phyloP scores from a whole-genome alignment of 2,329 filamentous ascomycete species.

The Helotiales sp. region DNA sequence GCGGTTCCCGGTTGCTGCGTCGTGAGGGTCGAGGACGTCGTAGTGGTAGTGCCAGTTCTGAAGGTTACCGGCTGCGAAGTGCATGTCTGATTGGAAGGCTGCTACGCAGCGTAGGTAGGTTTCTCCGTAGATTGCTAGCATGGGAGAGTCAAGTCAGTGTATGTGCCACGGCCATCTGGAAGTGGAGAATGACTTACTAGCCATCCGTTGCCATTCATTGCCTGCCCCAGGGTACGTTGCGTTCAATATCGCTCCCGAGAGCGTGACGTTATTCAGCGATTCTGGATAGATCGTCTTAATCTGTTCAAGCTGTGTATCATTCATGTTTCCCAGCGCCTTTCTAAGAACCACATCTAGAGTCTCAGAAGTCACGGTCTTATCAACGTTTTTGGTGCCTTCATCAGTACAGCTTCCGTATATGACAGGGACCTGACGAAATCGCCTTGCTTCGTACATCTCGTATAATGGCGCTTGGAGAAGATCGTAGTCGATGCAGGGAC shows the following conservation, averaged over 20 bases:
- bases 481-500: slow-evolving; percentile 12
- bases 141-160: not conserved
- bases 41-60: slow-evolving; percentile 61
- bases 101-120: not conserved
- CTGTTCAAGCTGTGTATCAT: slow-evolving; percentile 4
- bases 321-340: slow-evolving; percentile 10
- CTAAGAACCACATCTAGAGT: not conserved
- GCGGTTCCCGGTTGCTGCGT: slow-evolving; percentile 54
- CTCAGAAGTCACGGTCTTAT: slow-evolving; percentile 10
- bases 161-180: not conserved
- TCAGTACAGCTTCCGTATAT: slow-evolving; percentile 39
- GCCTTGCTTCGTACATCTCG: slow-evolving; percentile 44
- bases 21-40: slow-evolving; percentile 60
- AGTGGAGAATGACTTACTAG: not conserved
- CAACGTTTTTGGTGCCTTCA: slow-evolving; percentile 12
- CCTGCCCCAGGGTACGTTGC: slow-evolving; percentile 11
- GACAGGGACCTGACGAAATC: slow-evolving; percentile 51
- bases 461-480: slow-evolving; percentile 14
- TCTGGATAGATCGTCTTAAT: slow-evolving; percentile 5
- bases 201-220: slow-evolving; percentile 13
- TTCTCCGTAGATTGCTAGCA: slow-evolving; percentile 6
- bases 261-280: slow-evolving; percentile 11
- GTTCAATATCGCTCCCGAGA: slow-evolving; percentile 5
- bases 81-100: slow-evolving; percentile 13
- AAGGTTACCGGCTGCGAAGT: slow-evolving; percentile 22